These are phyloP conservation scores for Passiflora organensis DNA, from an alignment of 345 rosid genomes.

Conservation along the genomic window DNA sequence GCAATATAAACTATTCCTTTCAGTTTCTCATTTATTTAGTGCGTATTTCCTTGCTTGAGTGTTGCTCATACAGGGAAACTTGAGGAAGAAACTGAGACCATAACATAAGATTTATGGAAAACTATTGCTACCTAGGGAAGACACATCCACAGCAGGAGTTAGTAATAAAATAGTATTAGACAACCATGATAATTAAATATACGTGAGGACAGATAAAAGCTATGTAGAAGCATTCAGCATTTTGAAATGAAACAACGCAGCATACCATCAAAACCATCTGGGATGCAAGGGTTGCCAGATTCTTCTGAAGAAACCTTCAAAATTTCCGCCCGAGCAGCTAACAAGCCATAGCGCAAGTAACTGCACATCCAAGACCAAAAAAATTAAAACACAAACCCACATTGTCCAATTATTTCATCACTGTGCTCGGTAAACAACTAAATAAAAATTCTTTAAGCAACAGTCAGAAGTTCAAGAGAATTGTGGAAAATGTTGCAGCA, in stretches of 20 bases:
- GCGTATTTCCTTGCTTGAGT: no score
- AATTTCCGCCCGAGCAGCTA: conserved; percentile 96
- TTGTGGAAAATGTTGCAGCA: neutral
- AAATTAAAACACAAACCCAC: conserved; percentile 9
- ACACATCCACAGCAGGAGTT: no score
- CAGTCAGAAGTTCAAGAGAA: neutral
- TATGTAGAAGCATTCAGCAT: neutral
- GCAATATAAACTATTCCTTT: no score
- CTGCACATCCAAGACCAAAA: conserved; percentile 39
- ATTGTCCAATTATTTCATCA: neutral
- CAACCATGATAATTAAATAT: no score
- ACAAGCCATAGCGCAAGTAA: conserved; percentile 86
- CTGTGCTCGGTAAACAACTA: neutral
- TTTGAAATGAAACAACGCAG: conserved; percentile 9
- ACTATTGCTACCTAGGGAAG: no score
- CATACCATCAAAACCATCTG: conserved; percentile 76
- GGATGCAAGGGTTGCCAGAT: conserved; percentile 71
- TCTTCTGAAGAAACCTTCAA: conserved; percentile 53
- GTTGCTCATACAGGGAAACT: no score
- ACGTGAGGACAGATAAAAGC: neutral
- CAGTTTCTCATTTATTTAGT: no score
- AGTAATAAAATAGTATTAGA: no score
- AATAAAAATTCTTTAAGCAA: conserved; percentile 3
- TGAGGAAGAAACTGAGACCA: no score
- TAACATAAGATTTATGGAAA: no score